Base-by-base conservation (phyloP, 352 stramenopile species). In the Lagenidium giganteum region DNA sequence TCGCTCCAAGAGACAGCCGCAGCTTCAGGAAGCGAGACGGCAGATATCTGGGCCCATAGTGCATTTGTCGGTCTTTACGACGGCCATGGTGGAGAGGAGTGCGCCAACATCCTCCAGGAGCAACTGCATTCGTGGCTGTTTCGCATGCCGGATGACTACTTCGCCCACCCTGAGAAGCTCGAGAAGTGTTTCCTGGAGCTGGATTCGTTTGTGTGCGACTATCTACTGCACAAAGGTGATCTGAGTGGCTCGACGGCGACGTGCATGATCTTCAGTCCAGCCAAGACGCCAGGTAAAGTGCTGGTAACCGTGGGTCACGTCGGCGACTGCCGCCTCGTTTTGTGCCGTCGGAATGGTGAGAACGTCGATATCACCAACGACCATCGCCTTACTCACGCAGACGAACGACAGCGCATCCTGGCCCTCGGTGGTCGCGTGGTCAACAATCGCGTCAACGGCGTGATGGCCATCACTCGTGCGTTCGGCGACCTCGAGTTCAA, bases 401-500 rank as follows among this genome's bases (percentile, higher is more conserved):
- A 47, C 13, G 84, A 95, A 46, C 53, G 61, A 3, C 57, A 82
- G 2, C 65, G 71, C 5, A 54, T 95, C 13, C 34, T 83, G 9
- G 42, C 64, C 22, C 48, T 70, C 9, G 82, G 82, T 9, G 81
- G 78, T 0, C 56, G 64, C 2, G 70, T 94, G 1, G 69, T 90
- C 21, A 94, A 92, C 58, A 85, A 87, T 33, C 72, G 82, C 34
- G 70, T 93, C 33, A 92, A 93, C 30, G 76, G 81, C 32, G 71
- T 90, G 21, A 83, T 93, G 61, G 72, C 72, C n/a, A 86, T 95
- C 55, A 91, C 81, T 9, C 77, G 83, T 1, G 77, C 75, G 3
- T 93, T 95, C 34, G 82, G 82, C 0, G 80, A 93, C 37, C 57
- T 94, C 4, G 79, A 90, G 48, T 88, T 93, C 62, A 94, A 94